These are phyloP conservation scores for Leccinum subspadiceum DNA, from an alignment of 1,284 basidiomycete genomes.

Conservation along the genomic window DNA sequence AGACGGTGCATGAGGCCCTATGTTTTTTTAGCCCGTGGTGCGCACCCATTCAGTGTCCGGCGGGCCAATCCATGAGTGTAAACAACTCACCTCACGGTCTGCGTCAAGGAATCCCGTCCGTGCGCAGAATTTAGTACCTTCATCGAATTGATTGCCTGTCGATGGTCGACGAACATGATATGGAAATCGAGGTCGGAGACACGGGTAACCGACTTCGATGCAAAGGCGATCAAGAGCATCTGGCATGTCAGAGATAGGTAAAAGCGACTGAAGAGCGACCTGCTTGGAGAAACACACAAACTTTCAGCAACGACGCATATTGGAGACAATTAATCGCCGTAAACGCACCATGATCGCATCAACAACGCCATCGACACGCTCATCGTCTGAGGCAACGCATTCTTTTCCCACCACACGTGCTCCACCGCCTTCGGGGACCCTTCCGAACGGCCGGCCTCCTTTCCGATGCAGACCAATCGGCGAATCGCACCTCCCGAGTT, in stretches of 20 bases:
- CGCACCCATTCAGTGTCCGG: too few relatives aligned
- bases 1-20: too few relatives aligned
- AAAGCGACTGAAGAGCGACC: constrained; percentile 61
- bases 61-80: too few relatives aligned
- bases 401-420: constrained; percentile 70
- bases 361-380: constrained; percentile 41
- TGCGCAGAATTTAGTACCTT: too few relatives aligned
- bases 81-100: too few relatives aligned
- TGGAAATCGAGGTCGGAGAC: constrained; percentile 9
- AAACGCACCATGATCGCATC: constrained; percentile 56
- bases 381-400: constrained; percentile 41
- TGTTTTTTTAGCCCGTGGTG: too few relatives aligned
- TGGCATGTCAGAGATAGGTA: constrained; percentile 53
- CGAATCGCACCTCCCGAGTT: constrained; percentile 81
- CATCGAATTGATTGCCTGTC: too few relatives aligned
- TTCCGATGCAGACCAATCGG: constrained; percentile 79
- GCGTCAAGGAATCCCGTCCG: too few relatives aligned
- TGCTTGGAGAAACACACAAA: constrained; percentile 20
- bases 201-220: constrained; percentile 43
- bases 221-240: constrained; percentile 60
- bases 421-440: constrained; percentile 77
- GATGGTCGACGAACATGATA: too few relatives aligned
- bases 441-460: constrained; percentile 71
- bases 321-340: background rate
- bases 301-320: background rate